These are phyloP conservation scores for Byssoonygena ceratinophila DNA, from an alignment of 2,329 filamentous ascomycete species.

Conservation along the genomic window DNA sequence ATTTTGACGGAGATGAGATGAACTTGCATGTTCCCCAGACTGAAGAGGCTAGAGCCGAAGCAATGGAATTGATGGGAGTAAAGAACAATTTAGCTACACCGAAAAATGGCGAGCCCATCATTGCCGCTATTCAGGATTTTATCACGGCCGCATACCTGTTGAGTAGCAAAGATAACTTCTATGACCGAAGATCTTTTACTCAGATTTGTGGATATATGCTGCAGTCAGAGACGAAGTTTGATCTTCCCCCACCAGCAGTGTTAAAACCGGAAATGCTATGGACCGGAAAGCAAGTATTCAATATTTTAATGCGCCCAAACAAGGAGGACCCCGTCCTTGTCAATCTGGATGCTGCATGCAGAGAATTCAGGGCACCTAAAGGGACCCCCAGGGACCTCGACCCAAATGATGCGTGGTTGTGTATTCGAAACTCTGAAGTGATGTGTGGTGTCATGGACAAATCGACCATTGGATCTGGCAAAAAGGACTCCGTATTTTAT, in stretches of 20 bases:
- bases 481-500: conserved; percentile 97
- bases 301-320: conserved; percentile 80
- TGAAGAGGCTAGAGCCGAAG: conserved; percentile 89
- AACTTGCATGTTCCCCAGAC: conserved; percentile 97
- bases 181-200: conserved; percentile 75
- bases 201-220: conserved; percentile 94
- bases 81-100: conserved; percentile 93
- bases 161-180: conserved; percentile 87
- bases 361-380: conserved; percentile 49
- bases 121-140: conserved; percentile 98
- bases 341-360: conserved; percentile 87
- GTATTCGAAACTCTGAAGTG: conserved; percentile 89
- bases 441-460: conserved; percentile 99
- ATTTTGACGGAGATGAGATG: conserved; percentile 99
- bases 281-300: conserved; percentile 97
- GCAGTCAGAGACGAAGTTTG: conserved; percentile 62
- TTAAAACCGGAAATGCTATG: conserved; percentile 77
- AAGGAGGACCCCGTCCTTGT: conserved; percentile 69
- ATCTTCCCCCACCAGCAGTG: conserved; percentile 77
- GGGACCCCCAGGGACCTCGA: conserved; percentile 51
- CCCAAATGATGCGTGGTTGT: conserved; percentile 78
- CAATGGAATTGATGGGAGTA: conserved; percentile 93
- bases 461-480: conserved; percentile 88
- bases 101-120: conserved; percentile 95
- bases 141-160: conserved; percentile 89